These are phyloP conservation scores for Erodium trifolium DNA, from an alignment of 441 rosid genomes.

Conservation along the genomic window DNA sequence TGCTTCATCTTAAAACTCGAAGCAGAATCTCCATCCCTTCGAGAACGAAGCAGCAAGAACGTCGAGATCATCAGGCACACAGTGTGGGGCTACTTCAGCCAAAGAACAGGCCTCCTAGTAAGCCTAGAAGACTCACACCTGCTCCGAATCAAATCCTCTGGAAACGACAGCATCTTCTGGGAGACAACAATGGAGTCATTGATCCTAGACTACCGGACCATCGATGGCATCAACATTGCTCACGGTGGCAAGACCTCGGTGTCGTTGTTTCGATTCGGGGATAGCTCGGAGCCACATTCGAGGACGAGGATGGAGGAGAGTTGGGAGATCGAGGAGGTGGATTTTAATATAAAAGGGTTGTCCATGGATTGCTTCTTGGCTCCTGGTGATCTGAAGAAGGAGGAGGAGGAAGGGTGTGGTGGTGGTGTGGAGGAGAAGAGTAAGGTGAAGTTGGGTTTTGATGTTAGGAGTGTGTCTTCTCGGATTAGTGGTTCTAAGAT, in stretches of 20 bases:
- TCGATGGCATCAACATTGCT: conserved; percentile 73
- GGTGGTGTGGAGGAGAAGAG: conserved; percentile 17
- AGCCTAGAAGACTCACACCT: conserved; percentile 78
- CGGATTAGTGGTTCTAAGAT: conserved; percentile 55
- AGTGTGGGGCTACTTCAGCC: conserved; percentile 81
- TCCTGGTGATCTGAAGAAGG: conserved; percentile 60
- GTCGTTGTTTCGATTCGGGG: conserved; percentile 58
- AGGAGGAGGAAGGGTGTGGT: conserved; percentile 32
- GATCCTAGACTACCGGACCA: conserved; percentile 58
- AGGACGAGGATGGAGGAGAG: conserved; percentile 82
- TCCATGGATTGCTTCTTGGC: conserved; percentile 82
- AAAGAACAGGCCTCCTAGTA: conserved; percentile 64
- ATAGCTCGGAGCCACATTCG: conserved; percentile 45
- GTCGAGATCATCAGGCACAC: conserved; percentile 58
- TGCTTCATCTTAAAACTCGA: conserved; percentile 53
- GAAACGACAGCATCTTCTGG: conserved; percentile 52
- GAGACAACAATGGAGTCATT: conserved; percentile 79
- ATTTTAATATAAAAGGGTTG: conserved; percentile 73
- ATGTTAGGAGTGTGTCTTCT: conserved; percentile 35
- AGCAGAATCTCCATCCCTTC: conserved; percentile 34
- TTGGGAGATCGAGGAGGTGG: conserved; percentile 85
- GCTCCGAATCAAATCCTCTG: conserved; percentile 45
- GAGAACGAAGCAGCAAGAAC: conserved; percentile 45
- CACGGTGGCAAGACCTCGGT: conserved; percentile 64
- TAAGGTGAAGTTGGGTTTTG: conserved; percentile 33